Conservation (phyloP, 1,284 basidiomycete genomes). For the Polyporus tsugae region DNA sequence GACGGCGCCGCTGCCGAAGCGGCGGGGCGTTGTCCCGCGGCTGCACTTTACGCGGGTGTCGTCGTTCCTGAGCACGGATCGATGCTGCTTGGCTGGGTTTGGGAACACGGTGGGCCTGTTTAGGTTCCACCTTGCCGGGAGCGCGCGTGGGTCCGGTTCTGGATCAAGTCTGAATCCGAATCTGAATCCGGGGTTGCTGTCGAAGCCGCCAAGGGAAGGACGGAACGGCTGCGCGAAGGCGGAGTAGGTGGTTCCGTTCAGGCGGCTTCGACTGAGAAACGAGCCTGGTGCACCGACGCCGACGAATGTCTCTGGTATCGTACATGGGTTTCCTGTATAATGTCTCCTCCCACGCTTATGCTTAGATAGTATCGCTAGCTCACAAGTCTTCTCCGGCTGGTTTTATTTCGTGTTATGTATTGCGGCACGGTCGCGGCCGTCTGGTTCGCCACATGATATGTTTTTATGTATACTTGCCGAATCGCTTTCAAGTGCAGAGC, state of each 20-base stretch:
- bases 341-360: neutral
- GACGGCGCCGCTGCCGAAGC: constrained; percentile 21
- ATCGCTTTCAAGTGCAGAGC: constrained; percentile 4
- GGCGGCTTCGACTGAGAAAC: neutral
- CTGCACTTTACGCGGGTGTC: constrained; percentile 82
- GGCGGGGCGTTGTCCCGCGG: constrained; percentile 50
- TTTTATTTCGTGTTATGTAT: neutral
- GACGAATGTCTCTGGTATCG: constrained; percentile 9
- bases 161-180: neutral
- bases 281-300: neutral
- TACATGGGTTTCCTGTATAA: constrained; percentile 15
- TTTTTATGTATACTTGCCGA: constrained; percentile 1
- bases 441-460: neutral
- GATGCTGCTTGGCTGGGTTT: constrained; percentile 73
- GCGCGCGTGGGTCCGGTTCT: neutral
- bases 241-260: constrained; percentile 15
- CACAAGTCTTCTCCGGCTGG: neutral
- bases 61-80: constrained; percentile 59
- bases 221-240: constrained; percentile 21
- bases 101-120: constrained; percentile 83
- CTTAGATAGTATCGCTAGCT: neutral
- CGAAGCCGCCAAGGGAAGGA: constrained; percentile 26
- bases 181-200: constrained; percentile 5
- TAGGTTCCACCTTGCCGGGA: constrained; percentile 28
- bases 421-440: neutral